Evolutionary conservation across 2,329 filamentous ascomycete species (phyloP), one percentile per base, ranked within the genome.

Genomic region (Aureobasidium sp.): DNA sequence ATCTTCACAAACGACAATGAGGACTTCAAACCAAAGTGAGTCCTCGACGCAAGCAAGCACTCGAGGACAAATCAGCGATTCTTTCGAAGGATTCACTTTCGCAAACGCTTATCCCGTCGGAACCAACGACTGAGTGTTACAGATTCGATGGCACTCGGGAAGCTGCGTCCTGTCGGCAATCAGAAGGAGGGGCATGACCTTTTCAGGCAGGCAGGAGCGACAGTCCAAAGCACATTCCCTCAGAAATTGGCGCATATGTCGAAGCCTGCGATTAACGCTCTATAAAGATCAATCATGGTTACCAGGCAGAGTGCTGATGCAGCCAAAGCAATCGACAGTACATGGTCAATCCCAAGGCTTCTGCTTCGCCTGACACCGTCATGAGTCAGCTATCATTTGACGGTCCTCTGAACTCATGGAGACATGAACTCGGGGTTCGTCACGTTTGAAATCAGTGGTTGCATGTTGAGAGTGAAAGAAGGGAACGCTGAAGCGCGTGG

Each of bases 81-180:
- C 39, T 12, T n/a, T 47, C 29, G 17, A 29, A 20, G 22, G 2
- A 25, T 20, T 22, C 29, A 44, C 22, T 57, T 20, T 58, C 42
- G 31, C 55, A 58, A 58, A 58, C 55, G 42, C 55, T 29, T 12
- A 29, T 48, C n/a, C 31, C 42, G 55, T 37, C 34, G 22, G 22
- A 6, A 48, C 42, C 31, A 45, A 48, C 55, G 9, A 48, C 2
- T 48, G 31, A 14, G 42, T 48, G 31, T 48, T n/a, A 58, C 55
- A 48, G 20, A 48, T 29, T 39, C 29, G 42, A 58, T 47, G 42
- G 42, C 34, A 39, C 14, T 58, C 55, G 55, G 55, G 55, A 58
- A 39, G 55, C 55, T 48, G 34, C 55, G 31, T 58, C 25, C 42
- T 17, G 29, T 11, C 20, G 41, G 31, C 55, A 47, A 58, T 37